A percentile compares a stretch with the other conserved stretches of the same genome.
Evolutionary conservation across 306 rosid genomes (phyloP).

Genomic region (Acmispon strigosus): DNA sequence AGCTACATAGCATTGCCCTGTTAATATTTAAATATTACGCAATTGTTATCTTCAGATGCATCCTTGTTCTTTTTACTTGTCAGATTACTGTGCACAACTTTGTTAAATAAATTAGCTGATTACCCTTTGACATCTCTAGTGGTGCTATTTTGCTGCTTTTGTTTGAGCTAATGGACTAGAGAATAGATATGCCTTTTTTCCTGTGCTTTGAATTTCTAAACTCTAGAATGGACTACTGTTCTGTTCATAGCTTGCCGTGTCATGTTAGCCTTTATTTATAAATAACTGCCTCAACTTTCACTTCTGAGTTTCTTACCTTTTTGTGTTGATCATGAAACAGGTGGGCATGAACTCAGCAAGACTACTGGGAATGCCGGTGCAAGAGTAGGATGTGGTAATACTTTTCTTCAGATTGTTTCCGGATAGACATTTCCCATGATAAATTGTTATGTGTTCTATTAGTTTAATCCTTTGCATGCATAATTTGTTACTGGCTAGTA

Average conservation of each 20-base stretch:
- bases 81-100: no score
- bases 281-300: not conserved
- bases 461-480: not conserved
- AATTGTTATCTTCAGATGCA: no score
- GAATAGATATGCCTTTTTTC: not conserved
- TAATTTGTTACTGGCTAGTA: not conserved
- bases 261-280: slow-evolving; percentile 1
- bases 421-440: not conserved
- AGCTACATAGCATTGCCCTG: no score
- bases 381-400: slow-evolving; percentile 73
- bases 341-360: slow-evolving; percentile 82
- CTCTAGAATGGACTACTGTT: not conserved
- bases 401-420: slow-evolving; percentile 11
- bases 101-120: no score
- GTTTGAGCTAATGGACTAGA: no score
- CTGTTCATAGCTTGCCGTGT: not conserved
- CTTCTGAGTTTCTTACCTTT: not conserved
- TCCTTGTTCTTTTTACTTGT: no score
- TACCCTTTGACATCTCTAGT: no score
- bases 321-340: slow-evolving; percentile 27
- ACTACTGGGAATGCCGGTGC: slow-evolving; percentile 89
- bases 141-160: no score
- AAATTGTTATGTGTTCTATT: not conserved
- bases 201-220: not conserved
- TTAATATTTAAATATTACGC: no score